Evolutionary conservation across 371 early-diverging fungal species (phyloP).

Genomic region (Cokeromyces recurvatus): DNA sequence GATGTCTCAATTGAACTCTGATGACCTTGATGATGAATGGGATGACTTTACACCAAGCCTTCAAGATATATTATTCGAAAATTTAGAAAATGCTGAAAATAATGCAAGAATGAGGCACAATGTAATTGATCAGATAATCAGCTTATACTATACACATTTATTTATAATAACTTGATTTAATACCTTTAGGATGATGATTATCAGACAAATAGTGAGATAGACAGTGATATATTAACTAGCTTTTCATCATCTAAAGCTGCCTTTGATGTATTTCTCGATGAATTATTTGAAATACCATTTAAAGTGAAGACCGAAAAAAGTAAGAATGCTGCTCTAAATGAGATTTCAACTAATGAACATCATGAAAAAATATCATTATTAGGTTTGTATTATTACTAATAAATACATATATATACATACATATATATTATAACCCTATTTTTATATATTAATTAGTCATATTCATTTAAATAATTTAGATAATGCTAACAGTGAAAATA

Average conservation of each 20-base stretch:
- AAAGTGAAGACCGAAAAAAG: not conserved
- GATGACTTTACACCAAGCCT: conserved; percentile 14
- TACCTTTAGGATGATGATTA: too few species aligned
- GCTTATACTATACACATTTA: not conserved
- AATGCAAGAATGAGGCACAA: not conserved
- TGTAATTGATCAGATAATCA: not conserved
- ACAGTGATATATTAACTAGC: not conserved
- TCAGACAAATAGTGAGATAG: not conserved
- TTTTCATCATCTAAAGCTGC: not conserved
- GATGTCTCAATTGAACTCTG: conserved; percentile 6
- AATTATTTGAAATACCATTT: conserved; percentile 8
- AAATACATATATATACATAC: too few species aligned
- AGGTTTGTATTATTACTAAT: too few species aligned
- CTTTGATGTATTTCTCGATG: conserved; percentile 10
- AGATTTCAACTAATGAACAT: conserved; percentile 2
- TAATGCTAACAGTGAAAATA: not conserved
- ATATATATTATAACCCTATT: too few species aligned
- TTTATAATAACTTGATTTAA: not conserved
- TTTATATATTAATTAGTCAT: too few species aligned
- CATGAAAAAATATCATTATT: too few species aligned
- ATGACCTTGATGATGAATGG: conserved; percentile 15
- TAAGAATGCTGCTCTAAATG: not conserved
- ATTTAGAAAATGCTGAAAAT: conserved; percentile 6
- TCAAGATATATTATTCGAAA: conserved; percentile 13
- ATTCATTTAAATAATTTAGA: too few species aligned